Conservation (phyloP, 2,329 filamentous ascomycete genomes). For the Exophiala lecanii-corni region DNA sequence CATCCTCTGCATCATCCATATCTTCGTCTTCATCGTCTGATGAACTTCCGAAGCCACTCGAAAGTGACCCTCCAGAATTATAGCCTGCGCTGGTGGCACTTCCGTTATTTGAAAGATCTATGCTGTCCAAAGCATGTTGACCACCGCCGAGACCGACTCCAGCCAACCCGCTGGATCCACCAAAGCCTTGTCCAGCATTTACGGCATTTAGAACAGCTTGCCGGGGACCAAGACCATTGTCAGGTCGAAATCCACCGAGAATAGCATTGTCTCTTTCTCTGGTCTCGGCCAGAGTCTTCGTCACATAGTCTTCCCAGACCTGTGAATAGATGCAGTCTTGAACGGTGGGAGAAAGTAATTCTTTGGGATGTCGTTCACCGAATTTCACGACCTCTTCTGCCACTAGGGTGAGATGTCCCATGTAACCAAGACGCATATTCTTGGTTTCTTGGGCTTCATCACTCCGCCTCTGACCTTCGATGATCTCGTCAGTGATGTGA, state of each 20-base stretch:
- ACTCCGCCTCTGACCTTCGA: conserved; percentile 81
- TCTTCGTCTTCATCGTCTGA: conserved; percentile 97
- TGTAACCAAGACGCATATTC: conserved; percentile 92
- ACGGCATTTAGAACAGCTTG: conserved; percentile 60
- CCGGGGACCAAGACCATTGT: conserved; percentile 78
- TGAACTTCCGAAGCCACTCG: conserved; percentile 89
- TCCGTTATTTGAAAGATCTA: conserved; percentile 64
- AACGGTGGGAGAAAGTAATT: conserved; percentile 76
- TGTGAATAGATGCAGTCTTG: conserved; percentile 83
- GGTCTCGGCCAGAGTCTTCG: conserved; percentile 87
- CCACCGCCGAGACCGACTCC: conserved; percentile 73
- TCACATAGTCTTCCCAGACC: conserved; percentile 92
- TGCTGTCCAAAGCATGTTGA: conserved; percentile 50
- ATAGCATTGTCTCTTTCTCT: conserved; percentile 97
- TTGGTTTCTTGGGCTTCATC: conserved; percentile 78
- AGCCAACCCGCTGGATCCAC: conserved; percentile 64
- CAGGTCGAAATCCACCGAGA: conserved; percentile 86
- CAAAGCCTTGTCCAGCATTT: conserved; percentile 54
- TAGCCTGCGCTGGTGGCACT: conserved; percentile 67
- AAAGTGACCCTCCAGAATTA: conserved; percentile 66
- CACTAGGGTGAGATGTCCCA: conserved; percentile 95
- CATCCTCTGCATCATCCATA: conserved; percentile 58
- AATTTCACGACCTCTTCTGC: conserved; percentile 99
- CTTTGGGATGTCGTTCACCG: conserved; percentile 85
- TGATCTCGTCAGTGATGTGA: conserved; percentile 83